Evolutionary conservation across 805 yeast species (phyloP), one percentile per base, ranked within the genome.

Genomic region (Candida nitratophila): DNA sequence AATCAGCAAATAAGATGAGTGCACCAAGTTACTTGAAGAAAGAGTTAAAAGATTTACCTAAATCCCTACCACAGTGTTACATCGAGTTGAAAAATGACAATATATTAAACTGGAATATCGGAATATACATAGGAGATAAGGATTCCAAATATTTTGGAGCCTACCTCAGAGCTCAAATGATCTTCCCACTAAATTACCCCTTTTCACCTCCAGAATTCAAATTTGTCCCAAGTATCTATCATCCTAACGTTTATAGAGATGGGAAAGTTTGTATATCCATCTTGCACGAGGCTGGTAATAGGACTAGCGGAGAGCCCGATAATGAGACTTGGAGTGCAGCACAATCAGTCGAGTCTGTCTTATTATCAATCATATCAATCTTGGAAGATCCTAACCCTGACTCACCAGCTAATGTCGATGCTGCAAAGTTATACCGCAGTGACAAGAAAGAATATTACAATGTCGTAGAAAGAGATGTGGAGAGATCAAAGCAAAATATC

Each of bases 341-440:
- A 2, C 96, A 90, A 68, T 83, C 93, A 21, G 97, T 88, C 10
- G 97, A 91, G 65, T 73, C 86, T 29, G 96, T 91, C 10, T 74
- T 91, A 56, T 84, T 91, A 44, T 86, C 96, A 30, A 90, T 91
- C 51, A 85, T 91, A 17, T 88, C 96, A 9, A 73, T 91, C 42
- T 74, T 91, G 55, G 96, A 89, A 57, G 97, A 91, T 63, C 98
- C 98, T 43, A 91, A 91, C 66, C 83, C 86, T 47, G 77, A 80
- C 48, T 86, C 96, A 1, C 97, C 98, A 7, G 98, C 98, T 6
- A 91, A 91, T 63, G 90, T 91, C 41, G 98, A 91, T 63, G 98
- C 98, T 16, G 86, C 96, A 17, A 88, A 89, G 37, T 86, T 85
- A 54, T 89, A 87, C 77, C 75, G 96, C 56, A 87, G 86, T 56